Evolutionary conservation across 2,329 filamentous ascomycete genomes (phyloP), one percentile per base, ranked within the genome.

Genomic region (Ophiocordyceps australis): DNA sequence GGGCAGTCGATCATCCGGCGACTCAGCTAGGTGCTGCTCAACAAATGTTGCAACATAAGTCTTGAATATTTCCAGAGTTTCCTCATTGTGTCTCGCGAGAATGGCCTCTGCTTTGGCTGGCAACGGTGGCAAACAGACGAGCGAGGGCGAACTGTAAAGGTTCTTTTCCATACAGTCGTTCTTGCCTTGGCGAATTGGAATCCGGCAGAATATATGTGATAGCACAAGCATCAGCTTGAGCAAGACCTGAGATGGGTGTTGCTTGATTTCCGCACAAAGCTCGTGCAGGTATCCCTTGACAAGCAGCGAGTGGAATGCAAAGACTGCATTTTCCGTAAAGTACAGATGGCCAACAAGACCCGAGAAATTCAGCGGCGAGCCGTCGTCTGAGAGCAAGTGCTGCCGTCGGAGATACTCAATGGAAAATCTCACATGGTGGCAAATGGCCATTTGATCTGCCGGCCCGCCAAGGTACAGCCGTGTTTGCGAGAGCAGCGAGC

Each of bases 351-450:
- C 66, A 1, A 83, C 63, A 4, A 70, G 57, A 1, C 71, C 69
- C 1, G 78, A 66, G 40, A 85, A 81, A 41, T 85, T 79, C 9
- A 83, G 49, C 0, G 79, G 76, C 2, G 46, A 52, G 23, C 78
- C 79, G 2, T 50, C 42, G 0, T 52, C 44, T 4, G 65, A 68
- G 7, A 86, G 54, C 0, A 86, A 61, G 22, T 65, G 55, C 36
- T 82, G 73, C 19, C 74, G 58, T 13, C 76, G 63, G 1, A 86
- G 57, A 37, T 82, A 86, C 35, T 86, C 78, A 23, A 86, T 77
- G 0, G 77, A 83, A 45, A 86, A 86, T 4, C 79, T 65, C 6
- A 86, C 47, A 39, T 85, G 77, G 41, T 86, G 78, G 26, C 77
- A 60, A 2, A 82, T 68, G 2, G 76, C 66, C 42, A 74, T 65